Conservation (phyloP, 768 basidiomycete genomes). For the Lyophyllum decastes region DNA sequence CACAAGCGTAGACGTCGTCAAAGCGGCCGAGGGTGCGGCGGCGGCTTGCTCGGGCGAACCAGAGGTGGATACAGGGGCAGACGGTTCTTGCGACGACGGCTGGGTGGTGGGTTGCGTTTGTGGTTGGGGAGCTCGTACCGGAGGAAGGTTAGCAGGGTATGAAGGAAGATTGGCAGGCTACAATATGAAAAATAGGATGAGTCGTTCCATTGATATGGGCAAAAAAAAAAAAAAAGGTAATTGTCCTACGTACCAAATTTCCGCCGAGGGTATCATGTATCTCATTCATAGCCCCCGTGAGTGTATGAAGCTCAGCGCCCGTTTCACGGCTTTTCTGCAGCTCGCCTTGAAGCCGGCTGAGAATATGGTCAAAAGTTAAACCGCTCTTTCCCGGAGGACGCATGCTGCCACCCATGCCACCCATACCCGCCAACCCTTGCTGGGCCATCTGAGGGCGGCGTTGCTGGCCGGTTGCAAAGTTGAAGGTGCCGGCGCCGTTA, state of each 20-base stretch:
- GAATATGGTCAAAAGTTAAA: conserved; percentile 89
- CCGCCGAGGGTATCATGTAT: conserved; percentile 92
- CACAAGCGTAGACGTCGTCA: conserved; percentile 34
- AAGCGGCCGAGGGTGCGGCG: conserved; percentile 20
- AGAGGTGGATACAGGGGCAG: conserved; percentile 17
- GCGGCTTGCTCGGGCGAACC: conserved; percentile 21
- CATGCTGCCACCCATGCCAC: conserved; percentile 74
- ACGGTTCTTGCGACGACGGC: conserved; percentile 25
- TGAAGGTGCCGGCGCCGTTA: conserved; percentile 19
- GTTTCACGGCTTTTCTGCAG: conserved; percentile 96
- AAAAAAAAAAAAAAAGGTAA: background rate
- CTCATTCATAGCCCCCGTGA: conserved; percentile 83
- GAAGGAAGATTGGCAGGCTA: conserved; percentile 64
- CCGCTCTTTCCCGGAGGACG: conserved; percentile 81
- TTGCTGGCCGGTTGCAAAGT: conserved; percentile 38
- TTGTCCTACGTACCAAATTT: conserved; percentile 55
- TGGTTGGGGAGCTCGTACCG: conserved; percentile 54
- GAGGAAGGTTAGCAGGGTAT: conserved; percentile 67
- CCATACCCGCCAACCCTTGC: conserved; percentile 69
- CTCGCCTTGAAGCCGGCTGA: conserved; percentile 86
- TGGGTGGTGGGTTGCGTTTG: conserved; percentile 22
- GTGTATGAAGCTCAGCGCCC: conserved; percentile 76
- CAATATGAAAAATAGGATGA: background rate
- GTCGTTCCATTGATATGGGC: background rate
- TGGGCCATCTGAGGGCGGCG: conserved; percentile 60